Percentiles rank a stretch among this genome's conserved stretches.
These are phyloP conservation scores for Hygrocybe punicea DNA, from an alignment of 768 basidiomycete genomes.

Conservation along the genomic window DNA sequence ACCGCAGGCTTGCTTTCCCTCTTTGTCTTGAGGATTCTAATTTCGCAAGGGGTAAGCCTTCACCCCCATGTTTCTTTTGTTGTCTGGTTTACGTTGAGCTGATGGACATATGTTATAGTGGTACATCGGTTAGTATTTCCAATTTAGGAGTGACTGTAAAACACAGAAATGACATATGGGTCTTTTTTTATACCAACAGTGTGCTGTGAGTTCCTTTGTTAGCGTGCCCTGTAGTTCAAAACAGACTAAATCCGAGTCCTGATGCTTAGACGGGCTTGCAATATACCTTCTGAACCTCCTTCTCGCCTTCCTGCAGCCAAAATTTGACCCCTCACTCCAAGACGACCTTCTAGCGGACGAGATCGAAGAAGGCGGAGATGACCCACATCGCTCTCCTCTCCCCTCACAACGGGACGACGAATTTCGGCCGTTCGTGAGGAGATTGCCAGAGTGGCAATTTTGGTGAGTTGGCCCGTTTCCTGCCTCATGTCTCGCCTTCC, in stretches of 20 bases:
- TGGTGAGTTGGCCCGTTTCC: conserved; percentile 52
- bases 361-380: conserved; percentile 87
- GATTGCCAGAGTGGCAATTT: conserved; percentile 96
- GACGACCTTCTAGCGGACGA: conserved; percentile 93
- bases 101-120: conserved; percentile 49
- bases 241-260: background rate
- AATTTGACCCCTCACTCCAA: conserved; percentile 94
- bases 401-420: conserved; percentile 83
- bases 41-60: conserved; percentile 81
- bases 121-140: conserved; percentile 78
- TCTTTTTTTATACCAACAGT: conserved; percentile 36
- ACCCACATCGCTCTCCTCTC: conserved; percentile 58
- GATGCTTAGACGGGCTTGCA: conserved; percentile 64
- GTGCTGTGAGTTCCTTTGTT: conserved; percentile 58
- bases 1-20: conserved; percentile 66
- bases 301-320: conserved; percentile 95
- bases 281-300: conserved; percentile 96
- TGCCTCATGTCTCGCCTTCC: conserved; percentile 2
- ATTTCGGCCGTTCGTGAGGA: conserved; percentile 93
- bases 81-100: conserved; percentile 4
- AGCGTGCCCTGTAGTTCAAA: background rate
- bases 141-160: conserved; percentile 1
- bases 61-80: background rate
- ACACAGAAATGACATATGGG: background rate
- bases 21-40: conserved; percentile 81